Percentiles rank a stretch among this genome's conserved stretches.
These are phyloP conservation scores for Ceratocystis variospora DNA, from an alignment of 2,329 filamentous ascomycete genomes.

Conservation along the genomic window DNA sequence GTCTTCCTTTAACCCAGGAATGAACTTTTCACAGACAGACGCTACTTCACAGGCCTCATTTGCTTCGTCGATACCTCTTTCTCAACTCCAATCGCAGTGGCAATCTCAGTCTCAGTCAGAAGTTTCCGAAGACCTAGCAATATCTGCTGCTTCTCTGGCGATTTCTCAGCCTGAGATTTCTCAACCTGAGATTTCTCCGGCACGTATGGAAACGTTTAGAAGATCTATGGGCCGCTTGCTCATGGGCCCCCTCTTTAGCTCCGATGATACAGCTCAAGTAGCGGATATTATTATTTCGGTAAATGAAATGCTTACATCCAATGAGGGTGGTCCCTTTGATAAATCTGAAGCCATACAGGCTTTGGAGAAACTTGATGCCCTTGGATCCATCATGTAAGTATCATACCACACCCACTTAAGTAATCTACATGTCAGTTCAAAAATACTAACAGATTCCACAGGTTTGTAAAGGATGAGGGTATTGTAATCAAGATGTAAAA, in stretches of 20 bases:
- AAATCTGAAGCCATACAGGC: conserved; percentile 62
- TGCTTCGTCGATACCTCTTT: conserved; percentile 66
- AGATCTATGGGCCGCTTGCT: conserved; percentile 70
- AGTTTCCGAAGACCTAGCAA: conserved; percentile 30
- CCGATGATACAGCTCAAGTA: conserved; percentile 68
- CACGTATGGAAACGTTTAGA: conserved; percentile 62
- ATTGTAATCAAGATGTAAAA: conserved; percentile 55
- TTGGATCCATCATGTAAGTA: conserved; percentile 66
- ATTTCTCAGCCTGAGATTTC: conserved; percentile 35
- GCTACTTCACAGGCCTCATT: conserved; percentile 42
- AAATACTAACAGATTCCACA: conserved; percentile 24
- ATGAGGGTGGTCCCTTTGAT: conserved; percentile 47
- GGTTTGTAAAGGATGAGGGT: conserved; percentile 44
- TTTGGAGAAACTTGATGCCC: conserved; percentile 61
- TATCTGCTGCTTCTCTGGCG: conserved; percentile 29
- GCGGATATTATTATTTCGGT: conserved; percentile 63
- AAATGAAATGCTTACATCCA: conserved; percentile 51
- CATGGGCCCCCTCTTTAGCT: conserved; percentile 60
- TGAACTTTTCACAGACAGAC: background rate
- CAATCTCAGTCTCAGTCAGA: conserved; percentile 23
- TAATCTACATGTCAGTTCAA: background rate
- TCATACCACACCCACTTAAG: background rate
- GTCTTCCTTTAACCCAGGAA: background rate
- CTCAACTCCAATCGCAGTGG: conserved; percentile 40
- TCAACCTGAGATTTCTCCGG: conserved; percentile 39